Base-by-base conservation (phyloP, 805 yeast genomes). In the Hanseniaspora valbyensis region DNA sequence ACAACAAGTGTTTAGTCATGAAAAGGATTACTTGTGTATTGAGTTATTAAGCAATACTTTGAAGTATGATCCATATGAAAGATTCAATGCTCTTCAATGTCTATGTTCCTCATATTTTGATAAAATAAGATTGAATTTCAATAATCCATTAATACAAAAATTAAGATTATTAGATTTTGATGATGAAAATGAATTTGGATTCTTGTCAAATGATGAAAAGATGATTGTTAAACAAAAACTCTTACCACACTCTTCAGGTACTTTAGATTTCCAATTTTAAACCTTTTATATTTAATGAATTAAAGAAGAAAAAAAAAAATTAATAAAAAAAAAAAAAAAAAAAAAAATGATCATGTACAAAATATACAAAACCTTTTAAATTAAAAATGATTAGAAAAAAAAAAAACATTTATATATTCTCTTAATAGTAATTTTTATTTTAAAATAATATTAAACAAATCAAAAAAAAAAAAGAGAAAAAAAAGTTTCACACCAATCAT, bases 21-120 rank as follows among this genome's bases (percentile, higher is more conserved):
- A 68, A 51, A 51, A 41, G 19, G 70, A 69, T 42, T 76, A 55
- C 52, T 64, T 53, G 73, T 77, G 69, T 54, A 73, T 81, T 22
- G 73, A 72, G 48, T 72, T 83, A 55, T 66, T 83, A 54, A 70
- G 72, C 33, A 66, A 69, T 55, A 71, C 81, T 36, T 69, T 83
- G 55, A 77, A 80, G 59, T 83, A 83, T 63, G 80, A 83, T 54
- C 94, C 94, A 6, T 57, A 67, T 16, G 76, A 75, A 55, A 72
- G 94, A 66, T 68, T 79, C 42, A 70, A 76, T 52, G 81, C 90
- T 33, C 49, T 63, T 44, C 67, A 65, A 53, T 64, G 66, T 53
- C 30, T 56, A 32, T 60, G 62, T 42, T 56, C 62, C 21, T 53
- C 57, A 6, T 62, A 62, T 53, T 63, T 61, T 52, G 64, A 63